These are phyloP conservation scores for Cladosporium colombiae DNA, from an alignment of 2,329 filamentous ascomycete genomes.

Conservation along the genomic window DNA sequence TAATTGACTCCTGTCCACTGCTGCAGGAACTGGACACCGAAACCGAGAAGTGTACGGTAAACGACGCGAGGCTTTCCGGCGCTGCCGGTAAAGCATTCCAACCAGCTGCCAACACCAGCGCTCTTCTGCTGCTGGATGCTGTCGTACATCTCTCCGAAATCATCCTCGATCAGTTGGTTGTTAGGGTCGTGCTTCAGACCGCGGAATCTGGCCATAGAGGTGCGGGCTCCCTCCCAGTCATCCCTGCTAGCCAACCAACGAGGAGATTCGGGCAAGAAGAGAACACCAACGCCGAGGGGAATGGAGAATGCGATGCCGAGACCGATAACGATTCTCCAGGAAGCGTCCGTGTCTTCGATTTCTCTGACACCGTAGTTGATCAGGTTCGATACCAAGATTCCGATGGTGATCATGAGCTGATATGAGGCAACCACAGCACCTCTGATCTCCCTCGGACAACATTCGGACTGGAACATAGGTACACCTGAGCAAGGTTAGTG, in stretches of 20 bases:
- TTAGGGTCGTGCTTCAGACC: slow-evolving; percentile 43
- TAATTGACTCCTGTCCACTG: slow-evolving; percentile 48
- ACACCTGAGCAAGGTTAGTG: slow-evolving; percentile 38
- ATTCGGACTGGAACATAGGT: slow-evolving; percentile 49
- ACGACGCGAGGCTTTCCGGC: slow-evolving; percentile 48
- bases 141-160: slow-evolving; percentile 46
- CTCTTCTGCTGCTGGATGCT: slow-evolving; percentile 42
- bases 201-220: slow-evolving; percentile 37
- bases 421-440: slow-evolving; percentile 45
- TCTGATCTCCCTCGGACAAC: slow-evolving; percentile 47
- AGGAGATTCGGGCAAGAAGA: slow-evolving; percentile 49
- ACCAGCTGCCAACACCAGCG: slow-evolving; percentile 32
- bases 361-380: slow-evolving; percentile 47
- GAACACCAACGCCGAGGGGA: slow-evolving; percentile 29
- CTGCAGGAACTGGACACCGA: slow-evolving; percentile 48
- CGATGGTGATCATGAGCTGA: slow-evolving; percentile 50
- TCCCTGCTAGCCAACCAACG: slow-evolving; percentile 33
- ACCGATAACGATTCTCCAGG: slow-evolving; percentile 50
- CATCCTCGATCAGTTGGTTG: slow-evolving; percentile 43
- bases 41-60: slow-evolving; percentile 48
- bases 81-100: slow-evolving; percentile 44
- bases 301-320: slow-evolving; percentile 47
- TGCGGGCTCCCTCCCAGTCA: slow-evolving; percentile 41
- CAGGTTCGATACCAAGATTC: slow-evolving; percentile 49
- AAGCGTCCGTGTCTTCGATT: slow-evolving; percentile 28